Base-by-base conservation (phyloP, 202 grass and related monocot genomes). In the Panicum virgatum region DNA sequence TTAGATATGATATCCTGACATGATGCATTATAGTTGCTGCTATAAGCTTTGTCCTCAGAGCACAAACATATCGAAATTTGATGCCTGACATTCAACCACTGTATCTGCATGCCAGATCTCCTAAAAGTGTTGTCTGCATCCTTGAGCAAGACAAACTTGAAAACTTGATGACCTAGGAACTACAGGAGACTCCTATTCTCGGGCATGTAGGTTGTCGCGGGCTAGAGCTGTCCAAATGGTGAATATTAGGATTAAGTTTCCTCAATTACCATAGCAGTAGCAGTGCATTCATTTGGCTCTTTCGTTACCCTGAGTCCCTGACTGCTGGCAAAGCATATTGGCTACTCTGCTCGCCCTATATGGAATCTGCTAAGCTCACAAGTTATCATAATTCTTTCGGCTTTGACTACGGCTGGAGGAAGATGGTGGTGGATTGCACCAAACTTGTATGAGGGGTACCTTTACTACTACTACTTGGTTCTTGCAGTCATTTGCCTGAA, bases 1-100 rank as follows among this genome's bases (percentile, higher is more conserved):
- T 87, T 72, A 79, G 72, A 44, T 87, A 71, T 83, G 73, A 66
- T 27, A 78, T 78, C 43, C 59, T 44, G 18, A 69, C 79, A 70
- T 54, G 40, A 12, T 77, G 51, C 52, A 63, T 53, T 39, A 63
- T 29, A n/a, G 23, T 73, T 69, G 39, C 78, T 65, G 34, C 73
- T n/a, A 53, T 39, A n/a, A 37, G 62, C 9, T 87, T 87, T 66
- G 16, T 64, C 22, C 27, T 82, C 42, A 66, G 73, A 44, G 61
- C 54, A 29, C 79, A 64, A 54, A 70, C 42, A 34, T 82, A 82
- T 44, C 38, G 52, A 38, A 48, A 68, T 11, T 11, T 54, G 32
- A 52, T 77, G 72, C 63, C 72, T 71, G 75, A 32, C 34, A 77
- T 78, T 56, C 13, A 47, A 47, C 85, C 78, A 46, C 69, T 53